Base-by-base conservation (phyloP, 2,329 filamentous ascomycete species). In the Coniochaeta sp. region DNA sequence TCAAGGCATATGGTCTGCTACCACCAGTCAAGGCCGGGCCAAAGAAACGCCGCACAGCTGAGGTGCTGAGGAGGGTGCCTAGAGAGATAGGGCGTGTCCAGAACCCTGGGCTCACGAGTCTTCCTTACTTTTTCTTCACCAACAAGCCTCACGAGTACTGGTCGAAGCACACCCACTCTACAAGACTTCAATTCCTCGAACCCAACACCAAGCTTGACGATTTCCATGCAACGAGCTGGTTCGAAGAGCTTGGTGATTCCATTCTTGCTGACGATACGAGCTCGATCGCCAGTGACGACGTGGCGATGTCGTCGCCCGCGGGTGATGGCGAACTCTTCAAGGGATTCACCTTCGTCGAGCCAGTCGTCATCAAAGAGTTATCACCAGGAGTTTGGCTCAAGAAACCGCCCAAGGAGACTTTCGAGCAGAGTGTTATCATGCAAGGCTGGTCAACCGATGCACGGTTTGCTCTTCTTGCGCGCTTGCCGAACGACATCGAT, bases 181-280 rank as follows among this genome's bases (percentile, higher is more conserved):
- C 13, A n/a, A 42, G 54, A 12, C 53, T 73, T 7, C 60, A 61
- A 5, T 74, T 76, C 48, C 59, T 76, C n/a, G 61, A 65, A 7
- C 72, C 73, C 8, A 76, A 75, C 27, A 71, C 67, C 1, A 64
- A 61, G 26, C 55, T 75, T 20, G 65, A 64, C 1, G 48, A 49
- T 26, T 42, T 24, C 38, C 38, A 42, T 18, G 20, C n/a, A 9
- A 42, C 38, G 18, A 42, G 20, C 38, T 42, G 38, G 38, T 42
- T 42, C 20, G 20, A 42, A 42, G 38, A 26, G 4, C 38, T 42
- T 8, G 38, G 10, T 10, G 10, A 24, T 6, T 26, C 22, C 26
- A 12, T 22, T 42, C n/a, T n/a, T n/a, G 3, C n/a, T 31, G 26
- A 28, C 14, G 45, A 47, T 30, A 47, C 45, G 26, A 47, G 45